These are phyloP conservation scores for Ogataea paradorogensis DNA, from an alignment of 805 yeast species.

Conservation along the genomic window DNA sequence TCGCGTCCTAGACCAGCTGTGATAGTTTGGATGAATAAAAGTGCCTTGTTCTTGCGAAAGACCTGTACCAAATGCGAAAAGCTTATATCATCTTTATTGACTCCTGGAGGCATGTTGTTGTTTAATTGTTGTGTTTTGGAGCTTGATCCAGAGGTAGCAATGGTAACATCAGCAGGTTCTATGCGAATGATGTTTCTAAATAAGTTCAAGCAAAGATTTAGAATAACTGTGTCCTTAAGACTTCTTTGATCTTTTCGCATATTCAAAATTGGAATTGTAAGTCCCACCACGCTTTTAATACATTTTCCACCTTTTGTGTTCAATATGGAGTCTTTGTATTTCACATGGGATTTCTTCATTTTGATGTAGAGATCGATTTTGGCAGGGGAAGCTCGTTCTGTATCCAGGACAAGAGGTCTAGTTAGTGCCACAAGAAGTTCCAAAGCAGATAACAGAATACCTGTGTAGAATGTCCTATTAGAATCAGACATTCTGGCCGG, in stretches of 20 bases:
- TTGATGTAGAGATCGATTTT: conserved; percentile 58
- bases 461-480: conserved; percentile 44
- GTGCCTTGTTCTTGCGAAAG: conserved; percentile 68
- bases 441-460: conserved; percentile 66
- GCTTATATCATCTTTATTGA: conserved; percentile 65
- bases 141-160: conserved; percentile 40
- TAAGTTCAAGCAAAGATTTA: conserved; percentile 69
- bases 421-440: conserved; percentile 82
- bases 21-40: conserved; percentile 69
- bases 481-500: conserved; percentile 30
- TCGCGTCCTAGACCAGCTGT: conserved; percentile 62
- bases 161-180: conserved; percentile 61
- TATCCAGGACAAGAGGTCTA: conserved; percentile 73
- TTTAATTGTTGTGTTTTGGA: conserved; percentile 30
- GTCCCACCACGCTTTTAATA: conserved; percentile 63
- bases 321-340: conserved; percentile 68
- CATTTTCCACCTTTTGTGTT: conserved; percentile 56
- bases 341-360: conserved; percentile 62
- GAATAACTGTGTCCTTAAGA: conserved; percentile 65
- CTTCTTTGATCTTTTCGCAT: conserved; percentile 54
- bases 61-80: conserved; percentile 53
- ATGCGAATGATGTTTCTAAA: conserved; percentile 77
- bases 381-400: conserved; percentile 53
- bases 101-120: conserved; percentile 52
- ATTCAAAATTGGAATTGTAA: conserved; percentile 61